Percentiles rank a stretch among this genome's conserved stretches.
Conservation (phyloP, 345 rosid species). For the Euphorbia tirucalli region DNA sequence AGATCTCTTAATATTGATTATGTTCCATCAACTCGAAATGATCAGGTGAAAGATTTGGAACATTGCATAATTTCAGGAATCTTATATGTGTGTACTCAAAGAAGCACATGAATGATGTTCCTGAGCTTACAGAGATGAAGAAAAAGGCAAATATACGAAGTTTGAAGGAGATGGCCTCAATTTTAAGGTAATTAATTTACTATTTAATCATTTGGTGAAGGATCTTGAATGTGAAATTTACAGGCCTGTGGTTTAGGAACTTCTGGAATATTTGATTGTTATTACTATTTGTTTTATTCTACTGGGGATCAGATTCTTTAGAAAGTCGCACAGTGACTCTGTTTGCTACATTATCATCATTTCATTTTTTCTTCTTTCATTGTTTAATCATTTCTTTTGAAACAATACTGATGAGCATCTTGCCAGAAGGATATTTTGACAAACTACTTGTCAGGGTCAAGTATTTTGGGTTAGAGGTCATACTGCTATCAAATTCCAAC, state of each 20-base stretch:
- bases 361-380: too few relatives aligned
- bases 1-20: slow-evolving; percentile 19
- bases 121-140: slow-evolving; percentile 85
- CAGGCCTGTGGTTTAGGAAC: not conserved
- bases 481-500: not conserved
- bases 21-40: slow-evolving; percentile 22
- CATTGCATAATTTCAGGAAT: slow-evolving; percentile 48
- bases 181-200: slow-evolving; percentile 59
- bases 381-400: not conserved
- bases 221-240: not conserved
- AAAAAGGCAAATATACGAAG: slow-evolving; percentile 86
- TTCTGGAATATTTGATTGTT: not conserved
- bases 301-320: not conserved
- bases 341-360: too few relatives aligned
- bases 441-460: not conserved
- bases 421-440: not conserved
- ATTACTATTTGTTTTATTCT: not conserved
- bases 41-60: slow-evolving; percentile 23
- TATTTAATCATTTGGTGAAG: not conserved
- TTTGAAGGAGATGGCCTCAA: slow-evolving; percentile 92
- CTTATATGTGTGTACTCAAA: slow-evolving; percentile 95
- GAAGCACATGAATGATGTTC: slow-evolving; percentile 87
- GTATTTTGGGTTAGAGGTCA: too few relatives aligned
- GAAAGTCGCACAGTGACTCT: not conserved
- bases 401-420: not conserved